Base-by-base conservation (phyloP, 1,284 basidiomycete genomes). In the Inonotus obliquus region DNA sequence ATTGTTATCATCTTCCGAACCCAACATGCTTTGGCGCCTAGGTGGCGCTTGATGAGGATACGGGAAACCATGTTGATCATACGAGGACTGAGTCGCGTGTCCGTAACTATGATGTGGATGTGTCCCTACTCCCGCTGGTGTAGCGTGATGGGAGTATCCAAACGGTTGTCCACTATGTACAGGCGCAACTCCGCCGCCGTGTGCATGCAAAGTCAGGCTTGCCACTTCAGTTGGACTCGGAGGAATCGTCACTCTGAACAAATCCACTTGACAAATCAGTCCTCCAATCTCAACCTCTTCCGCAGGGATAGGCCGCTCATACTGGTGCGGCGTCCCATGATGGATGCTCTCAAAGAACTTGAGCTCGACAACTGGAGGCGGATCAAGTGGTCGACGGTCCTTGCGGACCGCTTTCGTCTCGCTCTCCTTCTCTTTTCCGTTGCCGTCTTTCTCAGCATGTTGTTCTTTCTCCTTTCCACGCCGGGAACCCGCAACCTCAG, bases 371-470 rank as follows among this genome's bases (percentile, higher is more conserved):
- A 84, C 83, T 0, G 85, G 84, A 0, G 84, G 84, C 2, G 84
- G 84, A 67, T 87, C 84, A 17, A 86, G 76, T 2, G 85, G 85
- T 17, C 85, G 74, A 10, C 84, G 74, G 71, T 86, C 84, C 29
- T 64, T 64, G n/a, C 62, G 49, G 4, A 63, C 62, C 23, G 54
- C 59, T 13, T 53, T 48, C 19, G 52, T 51, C 11, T 48, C 51
- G 14, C 47, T 38, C 10, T 52, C 55, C 6, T 55, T 38, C 19
- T 53, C 54, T 25, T 57, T 57, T 13, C 21, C 54, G 11, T n/a
- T 17, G n/a, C 54, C 27, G 9, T 57, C 60, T 25, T n/a, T 55
- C 11, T 29, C 44, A 25, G 10, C 19, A 13, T 53, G 19, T 17
- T 48, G 38, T 17, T 49, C 57, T 29, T 32, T 44, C 17, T 44